These are phyloP conservation scores for Podospora bellae-mahoneyi DNA, from an alignment of 495 filamentous ascomycete genomes.

Conservation along the genomic window DNA sequence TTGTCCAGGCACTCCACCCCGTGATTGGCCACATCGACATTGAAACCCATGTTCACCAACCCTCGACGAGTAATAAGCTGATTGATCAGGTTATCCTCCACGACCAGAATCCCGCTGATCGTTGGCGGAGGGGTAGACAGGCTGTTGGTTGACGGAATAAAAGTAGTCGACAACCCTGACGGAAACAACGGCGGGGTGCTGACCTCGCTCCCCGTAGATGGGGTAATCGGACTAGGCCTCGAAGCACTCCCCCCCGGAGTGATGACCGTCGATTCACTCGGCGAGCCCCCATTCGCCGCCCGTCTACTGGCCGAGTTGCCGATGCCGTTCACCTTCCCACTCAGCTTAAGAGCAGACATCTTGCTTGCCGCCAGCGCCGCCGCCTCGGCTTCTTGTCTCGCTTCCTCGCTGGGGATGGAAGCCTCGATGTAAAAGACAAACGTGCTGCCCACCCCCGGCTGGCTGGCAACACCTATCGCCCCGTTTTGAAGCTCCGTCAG, in stretches of 20 bases:
- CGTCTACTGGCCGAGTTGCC: conserved; percentile 7
- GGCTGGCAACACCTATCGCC: conserved; percentile 67
- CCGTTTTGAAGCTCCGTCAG: conserved; percentile 74
- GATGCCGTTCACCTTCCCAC: background rate
- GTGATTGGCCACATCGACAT: conserved; percentile 67
- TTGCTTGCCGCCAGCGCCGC: conserved; percentile 20
- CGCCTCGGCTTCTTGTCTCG: conserved; percentile 33
- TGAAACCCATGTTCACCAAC: conserved; percentile 59
- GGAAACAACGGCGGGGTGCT: background rate
- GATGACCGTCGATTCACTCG: background rate
- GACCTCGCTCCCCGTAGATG: conserved; percentile 7
- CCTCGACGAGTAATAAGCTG: conserved; percentile 65
- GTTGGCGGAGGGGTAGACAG: conserved; percentile 11
- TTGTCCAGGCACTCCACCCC: conserved; percentile 70
- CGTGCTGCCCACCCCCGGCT: conserved; percentile 64
- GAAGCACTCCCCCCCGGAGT: background rate
- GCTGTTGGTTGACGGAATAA: background rate
- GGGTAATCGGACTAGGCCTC: background rate
- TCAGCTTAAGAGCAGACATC: conserved; percentile 20
- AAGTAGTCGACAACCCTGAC: background rate
- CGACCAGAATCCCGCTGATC: conserved; percentile 55
- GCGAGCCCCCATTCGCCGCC: background rate
- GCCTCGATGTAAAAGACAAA: conserved; percentile 77
- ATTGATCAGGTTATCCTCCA: conserved; percentile 79
- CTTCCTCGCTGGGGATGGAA: conserved; percentile 37